phyloP scores from a whole-genome alignment of 805 yeast species.

The Kurtzmaniella fragi region DNA sequence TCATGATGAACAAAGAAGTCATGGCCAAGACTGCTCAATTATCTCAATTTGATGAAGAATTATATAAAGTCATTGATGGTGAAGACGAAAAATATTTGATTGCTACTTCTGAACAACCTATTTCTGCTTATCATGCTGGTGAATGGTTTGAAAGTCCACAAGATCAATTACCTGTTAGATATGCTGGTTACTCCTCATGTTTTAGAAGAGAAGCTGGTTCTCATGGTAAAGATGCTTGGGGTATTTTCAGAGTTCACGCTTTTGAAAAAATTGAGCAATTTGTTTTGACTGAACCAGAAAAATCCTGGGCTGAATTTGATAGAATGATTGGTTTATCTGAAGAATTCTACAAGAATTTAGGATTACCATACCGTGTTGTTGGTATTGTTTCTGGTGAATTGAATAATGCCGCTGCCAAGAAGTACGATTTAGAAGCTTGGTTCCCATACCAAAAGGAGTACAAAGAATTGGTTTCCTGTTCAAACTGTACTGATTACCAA shows the following conservation, averaged over 20 bases:
- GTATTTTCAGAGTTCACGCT: constrained; percentile 97
- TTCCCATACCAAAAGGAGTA: constrained; percentile 99
- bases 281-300: constrained; percentile 92
- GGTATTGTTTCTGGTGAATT: constrained; percentile 98
- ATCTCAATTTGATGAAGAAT: constrained; percentile 96
- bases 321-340: constrained; percentile 89
- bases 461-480: constrained; percentile 96
- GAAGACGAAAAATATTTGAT: constrained; percentile 95
- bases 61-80: constrained; percentile 95
- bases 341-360: constrained; percentile 87
- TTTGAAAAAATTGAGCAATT: constrained; percentile 98
- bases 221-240: constrained; percentile 99
- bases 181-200: constrained; percentile 98
- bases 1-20: constrained; percentile 98
- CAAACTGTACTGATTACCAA: constrained; percentile 99
- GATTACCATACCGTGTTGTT: constrained; percentile 93
- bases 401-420: constrained; percentile 98
- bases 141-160: constrained; percentile 98
- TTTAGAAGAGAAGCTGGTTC: constrained; percentile 99
- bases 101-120: constrained; percentile 99
- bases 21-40: constrained; percentile 99
- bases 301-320: constrained; percentile 96
- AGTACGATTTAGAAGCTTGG: constrained; percentile 99
- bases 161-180: constrained; percentile 93
- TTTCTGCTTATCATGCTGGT: constrained; percentile 92